Evolutionary conservation across 2,329 filamentous ascomycete species (phyloP).

Genomic region (Pseudocercospora cruenta): DNA sequence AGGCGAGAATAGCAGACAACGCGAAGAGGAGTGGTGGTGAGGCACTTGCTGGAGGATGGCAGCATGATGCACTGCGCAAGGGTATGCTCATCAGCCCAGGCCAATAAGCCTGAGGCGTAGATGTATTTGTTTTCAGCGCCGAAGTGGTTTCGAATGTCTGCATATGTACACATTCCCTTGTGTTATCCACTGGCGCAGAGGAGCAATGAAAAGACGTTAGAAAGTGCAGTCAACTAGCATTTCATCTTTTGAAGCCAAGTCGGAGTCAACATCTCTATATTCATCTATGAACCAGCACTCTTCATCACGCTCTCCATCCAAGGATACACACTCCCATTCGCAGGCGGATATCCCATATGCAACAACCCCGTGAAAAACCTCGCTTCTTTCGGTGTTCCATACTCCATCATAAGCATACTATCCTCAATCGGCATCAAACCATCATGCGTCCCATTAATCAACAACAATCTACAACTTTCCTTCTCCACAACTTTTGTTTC

Average conservation of each 20-base stretch:
- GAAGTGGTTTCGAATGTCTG: not conserved
- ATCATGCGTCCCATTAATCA: conserved; percentile 65
- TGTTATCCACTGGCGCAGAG: conserved; percentile 7
- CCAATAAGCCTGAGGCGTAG: conserved; percentile 62
- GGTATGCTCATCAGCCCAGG: conserved; percentile 87
- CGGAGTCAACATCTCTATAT: conserved; percentile 34
- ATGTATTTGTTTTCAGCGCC: conserved; percentile 5
- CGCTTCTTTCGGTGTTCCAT: conserved; percentile 67
- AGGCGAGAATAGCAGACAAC: conserved; percentile 85
- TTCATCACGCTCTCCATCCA: conserved; percentile 64
- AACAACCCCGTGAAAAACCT: conserved; percentile 64
- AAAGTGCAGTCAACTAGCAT: not conserved
- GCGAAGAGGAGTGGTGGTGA: conserved; percentile 71
- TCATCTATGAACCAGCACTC: not conserved
- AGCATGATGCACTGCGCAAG: conserved; percentile 71
- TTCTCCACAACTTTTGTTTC: conserved; percentile 61
- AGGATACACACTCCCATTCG: conserved; percentile 61
- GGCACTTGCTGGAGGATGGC: conserved; percentile 86
- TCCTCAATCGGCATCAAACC: conserved; percentile 72
- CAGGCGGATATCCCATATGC: conserved; percentile 70
- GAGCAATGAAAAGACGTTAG: not conserved
- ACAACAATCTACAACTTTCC: conserved; percentile 60
- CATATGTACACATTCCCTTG: conserved; percentile 14
- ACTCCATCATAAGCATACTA: conserved; percentile 65
- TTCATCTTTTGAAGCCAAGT: no score